Evolutionary conservation across 2,329 filamentous ascomycete genomes (phyloP).

Genomic region (Huntiella moniliformis): DNA sequence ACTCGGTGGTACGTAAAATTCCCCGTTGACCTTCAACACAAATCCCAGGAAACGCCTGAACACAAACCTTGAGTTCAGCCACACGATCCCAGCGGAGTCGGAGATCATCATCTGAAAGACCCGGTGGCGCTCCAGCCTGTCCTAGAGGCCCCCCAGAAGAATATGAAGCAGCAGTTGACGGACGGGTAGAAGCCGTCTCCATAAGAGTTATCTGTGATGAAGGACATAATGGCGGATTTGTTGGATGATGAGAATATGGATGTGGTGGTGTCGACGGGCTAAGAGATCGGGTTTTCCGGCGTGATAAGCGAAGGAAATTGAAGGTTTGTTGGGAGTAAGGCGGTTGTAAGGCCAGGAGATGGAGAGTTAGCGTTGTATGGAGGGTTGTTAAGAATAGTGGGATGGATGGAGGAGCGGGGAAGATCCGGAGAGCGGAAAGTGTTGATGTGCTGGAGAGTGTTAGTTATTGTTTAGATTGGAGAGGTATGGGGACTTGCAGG

Average conservation of each 20-base stretch:
- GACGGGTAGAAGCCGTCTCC: background rate
- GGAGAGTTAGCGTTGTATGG: background rate
- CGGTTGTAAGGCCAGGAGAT: background rate
- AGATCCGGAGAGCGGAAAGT: background rate
- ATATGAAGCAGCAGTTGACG: background rate
- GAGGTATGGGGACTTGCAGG: background rate
- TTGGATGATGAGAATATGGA: background rate
- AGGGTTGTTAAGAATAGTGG: background rate
- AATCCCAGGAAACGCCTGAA: background rate
- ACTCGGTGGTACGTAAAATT: conserved; percentile 5
- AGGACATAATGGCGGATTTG: background rate
- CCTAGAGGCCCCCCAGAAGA: background rate
- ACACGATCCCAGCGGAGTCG: conserved; percentile 5
- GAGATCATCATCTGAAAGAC: background rate
- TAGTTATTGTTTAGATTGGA: background rate
- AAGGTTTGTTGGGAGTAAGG: background rate
- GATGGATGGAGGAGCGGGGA: background rate
- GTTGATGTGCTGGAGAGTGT: background rate
- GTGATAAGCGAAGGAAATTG: background rate
- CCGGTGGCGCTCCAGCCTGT: background rate
- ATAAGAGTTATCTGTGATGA: background rate
- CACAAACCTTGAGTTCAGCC: conserved; percentile 5
- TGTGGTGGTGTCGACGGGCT: background rate
- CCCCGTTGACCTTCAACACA: background rate
- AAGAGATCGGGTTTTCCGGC: no score